These are phyloP conservation scores for Plasmodium inui DNA, from an alignment of 169 alveolate species.

Conservation along the genomic window DNA sequence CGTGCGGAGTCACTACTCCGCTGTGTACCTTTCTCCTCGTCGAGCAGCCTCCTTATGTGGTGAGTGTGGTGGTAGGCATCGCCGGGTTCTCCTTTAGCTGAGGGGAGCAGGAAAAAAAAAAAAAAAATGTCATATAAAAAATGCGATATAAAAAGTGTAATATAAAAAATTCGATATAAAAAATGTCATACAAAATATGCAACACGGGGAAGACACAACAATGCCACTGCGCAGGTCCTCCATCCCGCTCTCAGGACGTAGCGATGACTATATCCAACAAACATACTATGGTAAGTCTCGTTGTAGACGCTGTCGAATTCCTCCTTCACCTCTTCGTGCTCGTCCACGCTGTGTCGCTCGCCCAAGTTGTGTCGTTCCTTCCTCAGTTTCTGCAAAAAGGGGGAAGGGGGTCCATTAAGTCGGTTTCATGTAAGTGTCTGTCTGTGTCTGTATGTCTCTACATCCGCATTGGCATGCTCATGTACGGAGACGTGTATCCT, in stretches of 20 bases:
- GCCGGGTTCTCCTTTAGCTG: background rate
- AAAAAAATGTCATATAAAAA: background rate
- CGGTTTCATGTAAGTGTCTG: background rate
- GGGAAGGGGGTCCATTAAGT: background rate
- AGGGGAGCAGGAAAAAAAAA: background rate
- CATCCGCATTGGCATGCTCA: background rate
- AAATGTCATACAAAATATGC: background rate
- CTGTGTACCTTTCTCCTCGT: constrained; percentile 29
- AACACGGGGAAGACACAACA: background rate
- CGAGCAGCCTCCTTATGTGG: constrained; percentile 48
- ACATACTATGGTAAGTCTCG: constrained; percentile 12
- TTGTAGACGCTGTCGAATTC: constrained; percentile 26
- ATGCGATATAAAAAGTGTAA: background rate
- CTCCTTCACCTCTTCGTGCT: constrained; percentile 26
- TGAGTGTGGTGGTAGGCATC: constrained; percentile 42
- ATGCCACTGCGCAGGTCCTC: background rate
- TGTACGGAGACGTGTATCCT: background rate
- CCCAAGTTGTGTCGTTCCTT: background rate
- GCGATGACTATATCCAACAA: background rate
- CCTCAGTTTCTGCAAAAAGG: constrained; percentile 21
- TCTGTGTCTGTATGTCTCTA: no score
- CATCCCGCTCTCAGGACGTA: background rate
- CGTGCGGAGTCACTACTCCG: background rate
- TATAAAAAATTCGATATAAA: background rate
- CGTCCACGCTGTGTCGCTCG: background rate